These are phyloP conservation scores for Rubroboletus satanas DNA, from an alignment of 768 basidiomycete genomes.

Conservation along the genomic window DNA sequence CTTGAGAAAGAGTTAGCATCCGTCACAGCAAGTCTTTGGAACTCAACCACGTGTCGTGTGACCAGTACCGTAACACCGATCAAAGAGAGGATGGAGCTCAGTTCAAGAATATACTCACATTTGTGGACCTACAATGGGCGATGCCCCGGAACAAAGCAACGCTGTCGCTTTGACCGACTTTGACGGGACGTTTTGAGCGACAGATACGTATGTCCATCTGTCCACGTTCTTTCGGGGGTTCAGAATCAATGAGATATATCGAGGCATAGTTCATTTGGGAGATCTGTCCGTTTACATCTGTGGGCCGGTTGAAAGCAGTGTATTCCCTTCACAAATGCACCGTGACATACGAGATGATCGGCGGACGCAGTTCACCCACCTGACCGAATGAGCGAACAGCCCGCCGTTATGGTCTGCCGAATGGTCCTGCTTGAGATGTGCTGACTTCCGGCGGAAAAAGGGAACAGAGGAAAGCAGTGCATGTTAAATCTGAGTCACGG, in stretches of 20 bases:
- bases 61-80: not conserved
- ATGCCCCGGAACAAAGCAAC: conserved; percentile 2
- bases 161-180: not conserved
- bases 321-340: no score
- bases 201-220: not conserved
- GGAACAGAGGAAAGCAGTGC: not conserved
- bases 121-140: conserved; percentile 1
- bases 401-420: not conserved
- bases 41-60: not conserved
- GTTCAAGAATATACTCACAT: not conserved
- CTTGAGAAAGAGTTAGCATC: no score
- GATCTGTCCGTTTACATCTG: not conserved
- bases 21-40: not conserved
- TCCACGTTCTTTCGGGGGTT: not conserved
- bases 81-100: not conserved
- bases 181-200: not conserved
- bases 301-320: not conserved
- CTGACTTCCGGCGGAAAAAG: not conserved
- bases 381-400: not conserved
- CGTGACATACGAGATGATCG: not conserved
- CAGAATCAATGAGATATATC: not conserved
- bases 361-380: not conserved
- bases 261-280: not conserved
- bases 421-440: no score
- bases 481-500: not conserved